Evolutionary conservation across 768 basidiomycete genomes (phyloP).

Genomic region (Daedalea quercina): DNA sequence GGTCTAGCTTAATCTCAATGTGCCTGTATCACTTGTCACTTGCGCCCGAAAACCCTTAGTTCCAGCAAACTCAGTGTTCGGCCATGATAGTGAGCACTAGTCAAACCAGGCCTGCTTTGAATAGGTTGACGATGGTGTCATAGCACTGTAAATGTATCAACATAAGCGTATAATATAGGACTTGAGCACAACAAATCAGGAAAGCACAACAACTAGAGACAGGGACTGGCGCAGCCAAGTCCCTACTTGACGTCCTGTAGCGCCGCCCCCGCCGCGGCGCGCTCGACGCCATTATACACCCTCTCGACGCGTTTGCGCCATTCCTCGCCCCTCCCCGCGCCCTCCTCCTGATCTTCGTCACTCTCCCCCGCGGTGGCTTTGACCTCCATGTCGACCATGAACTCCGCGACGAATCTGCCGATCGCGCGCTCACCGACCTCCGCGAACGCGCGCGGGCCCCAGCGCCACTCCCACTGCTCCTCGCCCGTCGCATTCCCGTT

Average conservation of each 20-base stretch:
- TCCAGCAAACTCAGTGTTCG: too few species aligned
- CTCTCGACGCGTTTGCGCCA: constrained; percentile 27
- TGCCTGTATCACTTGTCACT: too few species aligned
- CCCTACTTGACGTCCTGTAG: constrained; percentile 18
- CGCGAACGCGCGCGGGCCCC: constrained; percentile 74
- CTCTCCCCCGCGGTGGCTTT: constrained; percentile 15
- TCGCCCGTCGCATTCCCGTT: constrained; percentile 20
- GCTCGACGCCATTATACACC: constrained; percentile 51
- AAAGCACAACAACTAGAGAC: too few species aligned
- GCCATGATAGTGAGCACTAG: too few species aligned
- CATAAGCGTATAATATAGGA: too few species aligned
- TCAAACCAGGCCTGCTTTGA: too few species aligned
- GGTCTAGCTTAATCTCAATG: too few species aligned
- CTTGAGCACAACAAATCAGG: too few species aligned
- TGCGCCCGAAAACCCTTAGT: too few species aligned
- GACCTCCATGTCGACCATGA: constrained; percentile 51
- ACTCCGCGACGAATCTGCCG: constrained; percentile 71
- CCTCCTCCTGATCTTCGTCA: constrained; percentile 14
- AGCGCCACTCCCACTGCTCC: constrained; percentile 67
- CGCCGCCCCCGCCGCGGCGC: constrained; percentile 59
- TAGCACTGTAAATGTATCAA: too few species aligned
- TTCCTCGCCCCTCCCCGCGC: constrained; percentile 14
- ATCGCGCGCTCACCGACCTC: constrained; percentile 80
- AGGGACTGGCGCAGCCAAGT: not conserved
- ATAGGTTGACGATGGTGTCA: too few species aligned